These are phyloP conservation scores for Pulveroboletus sp. DNA, from an alignment of 768 basidiomycete genomes.

Conservation along the genomic window DNA sequence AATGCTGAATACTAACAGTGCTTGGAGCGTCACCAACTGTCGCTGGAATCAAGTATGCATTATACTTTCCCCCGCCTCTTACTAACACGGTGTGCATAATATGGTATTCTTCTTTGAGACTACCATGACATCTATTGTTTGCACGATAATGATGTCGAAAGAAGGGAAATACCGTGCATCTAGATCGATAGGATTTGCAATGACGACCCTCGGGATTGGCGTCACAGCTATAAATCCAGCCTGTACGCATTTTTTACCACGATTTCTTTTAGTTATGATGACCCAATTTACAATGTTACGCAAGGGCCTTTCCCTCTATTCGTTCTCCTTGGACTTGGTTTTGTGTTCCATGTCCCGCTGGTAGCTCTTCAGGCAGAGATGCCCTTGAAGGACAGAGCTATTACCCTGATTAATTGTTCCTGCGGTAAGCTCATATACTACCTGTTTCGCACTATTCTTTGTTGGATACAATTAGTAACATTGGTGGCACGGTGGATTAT, in stretches of 20 bases:
- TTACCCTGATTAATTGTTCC: slow-evolving; percentile 68
- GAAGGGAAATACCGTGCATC: slow-evolving; percentile 57
- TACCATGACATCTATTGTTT: slow-evolving; percentile 49
- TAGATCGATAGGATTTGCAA: slow-evolving; percentile 60
- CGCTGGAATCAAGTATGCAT: slow-evolving; percentile 59
- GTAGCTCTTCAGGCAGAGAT: slow-evolving; percentile 82
- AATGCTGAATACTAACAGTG: too few relatives aligned
- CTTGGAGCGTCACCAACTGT: slow-evolving; percentile 72
- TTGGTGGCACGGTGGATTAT: slow-evolving; percentile 78
- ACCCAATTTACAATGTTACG: slow-evolving; percentile 42
- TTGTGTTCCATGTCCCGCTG: slow-evolving; percentile 64
- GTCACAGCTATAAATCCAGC: slow-evolving; percentile 57
- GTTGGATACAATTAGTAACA: slow-evolving; percentile 38
- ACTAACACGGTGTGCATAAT: slow-evolving; percentile 36
- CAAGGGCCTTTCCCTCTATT: slow-evolving; percentile 66
- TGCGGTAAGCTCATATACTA: slow-evolving; percentile 56
- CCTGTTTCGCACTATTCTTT: not conserved
- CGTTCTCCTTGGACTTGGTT: slow-evolving; percentile 62
- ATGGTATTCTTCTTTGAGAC: slow-evolving; percentile 73
- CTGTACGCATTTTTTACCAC: slow-evolving; percentile 8
- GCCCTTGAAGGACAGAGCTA: slow-evolving; percentile 86
- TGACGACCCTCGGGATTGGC: slow-evolving; percentile 64
- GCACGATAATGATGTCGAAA: slow-evolving; percentile 57
- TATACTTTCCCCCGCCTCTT: not conserved
- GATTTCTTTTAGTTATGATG: not conserved